A percentile compares a stretch with the other conserved stretches of the same genome.
Conservation (phyloP, 2,329 filamentous ascomycete genomes). For the Juglanconis juglandina region DNA sequence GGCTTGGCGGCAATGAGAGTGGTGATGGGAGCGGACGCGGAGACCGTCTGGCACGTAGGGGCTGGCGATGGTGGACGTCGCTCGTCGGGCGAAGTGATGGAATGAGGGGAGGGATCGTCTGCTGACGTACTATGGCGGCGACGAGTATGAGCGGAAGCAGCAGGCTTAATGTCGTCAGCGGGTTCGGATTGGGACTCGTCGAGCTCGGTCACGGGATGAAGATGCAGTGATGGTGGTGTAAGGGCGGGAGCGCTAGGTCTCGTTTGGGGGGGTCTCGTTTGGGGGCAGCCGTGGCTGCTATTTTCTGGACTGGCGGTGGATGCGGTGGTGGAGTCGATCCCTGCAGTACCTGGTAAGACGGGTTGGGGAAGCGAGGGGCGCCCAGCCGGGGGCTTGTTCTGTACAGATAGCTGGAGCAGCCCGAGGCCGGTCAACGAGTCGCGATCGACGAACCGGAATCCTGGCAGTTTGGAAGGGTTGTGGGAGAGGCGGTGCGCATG, state of each 20-base stretch:
- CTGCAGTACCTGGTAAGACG: slow-evolving; percentile 30
- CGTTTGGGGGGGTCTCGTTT: not conserved
- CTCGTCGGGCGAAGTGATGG: slow-evolving; percentile 1
- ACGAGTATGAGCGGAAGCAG: not conserved
- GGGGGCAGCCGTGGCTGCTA: slow-evolving; percentile 8
- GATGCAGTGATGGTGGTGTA: not conserved
- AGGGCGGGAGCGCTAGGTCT: slow-evolving; percentile 2
- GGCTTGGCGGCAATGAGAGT: slow-evolving; percentile 23
- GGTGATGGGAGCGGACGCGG: slow-evolving; percentile 21
- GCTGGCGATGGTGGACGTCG: slow-evolving; percentile 32
- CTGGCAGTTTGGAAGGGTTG: slow-evolving; percentile 53
- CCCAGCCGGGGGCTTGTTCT: slow-evolving; percentile 32
- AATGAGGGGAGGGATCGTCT: slow-evolving; percentile 13
- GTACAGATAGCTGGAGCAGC: slow-evolving; percentile 21
- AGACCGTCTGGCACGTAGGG: slow-evolving; percentile 34
- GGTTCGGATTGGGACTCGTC: slow-evolving; percentile 1
- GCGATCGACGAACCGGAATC: slow-evolving; percentile 50
- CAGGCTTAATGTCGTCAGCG: not conserved
- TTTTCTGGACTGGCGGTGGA: slow-evolving; percentile 19
- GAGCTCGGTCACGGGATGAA: slow-evolving; percentile 4
- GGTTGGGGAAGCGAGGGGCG: slow-evolving; percentile 33
- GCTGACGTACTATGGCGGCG: not conserved
- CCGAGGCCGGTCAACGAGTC: slow-evolving; percentile 21
- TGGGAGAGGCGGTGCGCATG: slow-evolving; percentile 51
- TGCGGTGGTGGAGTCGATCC: slow-evolving; percentile 13